Percentiles rank a stretch among this genome's conserved stretches.
phyloP scores from a whole-genome alignment of 306 rosid species.

The Vigna nakashimae region DNA sequence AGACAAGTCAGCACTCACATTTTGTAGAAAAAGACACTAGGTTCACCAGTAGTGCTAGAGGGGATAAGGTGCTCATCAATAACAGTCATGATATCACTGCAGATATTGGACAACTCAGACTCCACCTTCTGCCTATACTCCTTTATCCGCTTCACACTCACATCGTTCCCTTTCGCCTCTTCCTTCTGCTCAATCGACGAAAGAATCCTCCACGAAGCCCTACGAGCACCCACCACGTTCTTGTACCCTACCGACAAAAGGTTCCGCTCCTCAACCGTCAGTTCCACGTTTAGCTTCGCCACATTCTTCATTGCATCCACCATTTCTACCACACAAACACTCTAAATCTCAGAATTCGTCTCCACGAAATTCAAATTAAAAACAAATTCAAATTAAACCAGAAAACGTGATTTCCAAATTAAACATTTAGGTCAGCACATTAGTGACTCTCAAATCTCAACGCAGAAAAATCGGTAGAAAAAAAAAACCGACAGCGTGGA shows the following conservation, averaged over 20 bases:
- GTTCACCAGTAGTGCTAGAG: slow-evolving; percentile 51
- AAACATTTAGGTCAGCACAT: not conserved
- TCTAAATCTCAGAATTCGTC: not conserved
- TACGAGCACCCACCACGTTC: slow-evolving; percentile 65
- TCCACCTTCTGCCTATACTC: slow-evolving; percentile 62
- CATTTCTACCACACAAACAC: slow-evolving; percentile 53
- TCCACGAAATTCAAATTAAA: not conserved
- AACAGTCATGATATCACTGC: slow-evolving; percentile 61
- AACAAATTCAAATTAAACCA: slow-evolving; percentile 20
- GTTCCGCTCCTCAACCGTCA: slow-evolving; percentile 66
- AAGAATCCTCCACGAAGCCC: slow-evolving; percentile 73
- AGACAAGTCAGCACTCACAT: slow-evolving; percentile 37
- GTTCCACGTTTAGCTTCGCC: slow-evolving; percentile 66
- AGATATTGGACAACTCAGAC: slow-evolving; percentile 58
- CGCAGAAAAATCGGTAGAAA: not conserved
- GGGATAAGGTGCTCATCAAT: slow-evolving; percentile 67
- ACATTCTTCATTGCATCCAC: slow-evolving; percentile 70
- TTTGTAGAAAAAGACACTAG: slow-evolving; percentile 63
- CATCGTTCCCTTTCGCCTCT: slow-evolving; percentile 61
- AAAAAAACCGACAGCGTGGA: not conserved
- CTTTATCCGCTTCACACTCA: slow-evolving; percentile 57
- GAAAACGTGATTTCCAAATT: not conserved
- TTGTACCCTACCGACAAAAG: slow-evolving; percentile 67
- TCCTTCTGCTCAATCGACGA: slow-evolving; percentile 69
- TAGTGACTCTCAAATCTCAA: not conserved